These are phyloP conservation scores for Ulmus americana DNA, from an alignment of 331 rosid species.

Conservation along the genomic window DNA sequence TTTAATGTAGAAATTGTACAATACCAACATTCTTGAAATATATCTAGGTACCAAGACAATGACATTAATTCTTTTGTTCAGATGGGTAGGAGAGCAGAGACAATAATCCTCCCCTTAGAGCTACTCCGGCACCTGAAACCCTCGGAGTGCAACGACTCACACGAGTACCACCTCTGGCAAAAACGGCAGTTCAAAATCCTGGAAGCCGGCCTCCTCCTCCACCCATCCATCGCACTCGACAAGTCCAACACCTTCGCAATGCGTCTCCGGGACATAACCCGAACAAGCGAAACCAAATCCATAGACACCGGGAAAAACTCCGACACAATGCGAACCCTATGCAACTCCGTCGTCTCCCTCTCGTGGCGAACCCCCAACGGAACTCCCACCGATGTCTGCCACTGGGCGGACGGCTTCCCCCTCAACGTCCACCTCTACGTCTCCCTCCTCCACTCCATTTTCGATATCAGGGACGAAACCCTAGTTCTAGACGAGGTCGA, in stretches of 20 bases:
- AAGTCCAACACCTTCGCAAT: slow-evolving; percentile 52
- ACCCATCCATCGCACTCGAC: slow-evolving; percentile 59
- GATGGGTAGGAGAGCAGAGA: slow-evolving; percentile 85
- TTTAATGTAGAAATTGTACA: no score
- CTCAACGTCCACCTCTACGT: slow-evolving; percentile 61
- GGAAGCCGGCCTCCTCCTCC: slow-evolving; percentile 62
- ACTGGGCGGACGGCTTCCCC: slow-evolving; percentile 95
- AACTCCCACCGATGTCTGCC: slow-evolving; percentile 70
- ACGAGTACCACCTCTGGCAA: slow-evolving; percentile 84
- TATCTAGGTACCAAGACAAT: no score
- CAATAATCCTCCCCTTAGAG: slow-evolving; percentile 86
- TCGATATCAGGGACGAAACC: slow-evolving; percentile 71
- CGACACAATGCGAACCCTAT: slow-evolving; percentile 77
- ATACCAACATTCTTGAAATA: no score
- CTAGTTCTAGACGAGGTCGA: slow-evolving; percentile 88
- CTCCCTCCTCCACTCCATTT: slow-evolving; percentile 64
- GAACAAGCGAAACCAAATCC: slow-evolving; percentile 32
- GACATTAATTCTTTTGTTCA: slow-evolving; percentile 13
- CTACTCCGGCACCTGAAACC: slow-evolving; percentile 76
- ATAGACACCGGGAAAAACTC: slow-evolving; percentile 74
- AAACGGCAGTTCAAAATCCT: slow-evolving; percentile 71
- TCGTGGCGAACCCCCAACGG: slow-evolving; percentile 79
- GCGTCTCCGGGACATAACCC: slow-evolving; percentile 67
- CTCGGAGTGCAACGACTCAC: slow-evolving; percentile 71
- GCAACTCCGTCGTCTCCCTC: slow-evolving; percentile 77